Base-by-base conservation (phyloP, 1,139 yeast species). In the Debaryomyces fabryi region DNA sequence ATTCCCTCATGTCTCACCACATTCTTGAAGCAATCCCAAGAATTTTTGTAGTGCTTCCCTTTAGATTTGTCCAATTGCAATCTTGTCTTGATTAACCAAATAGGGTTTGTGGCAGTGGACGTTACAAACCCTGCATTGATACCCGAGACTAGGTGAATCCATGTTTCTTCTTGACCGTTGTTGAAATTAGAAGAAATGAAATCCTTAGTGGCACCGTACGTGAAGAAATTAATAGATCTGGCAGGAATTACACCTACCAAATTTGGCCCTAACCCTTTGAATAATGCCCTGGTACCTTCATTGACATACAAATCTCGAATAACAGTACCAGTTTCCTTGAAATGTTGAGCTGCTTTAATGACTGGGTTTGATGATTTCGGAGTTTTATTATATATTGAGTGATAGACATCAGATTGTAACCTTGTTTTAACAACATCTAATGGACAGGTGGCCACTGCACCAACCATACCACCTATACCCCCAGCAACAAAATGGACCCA, bases 401-500 rank as follows among this genome's bases (percentile, higher is more conserved):
- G 72, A 59, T 83, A 86, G 15, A 85, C 89, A 63, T 92, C 96
- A 49, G 96, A 87, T 65, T 95, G 99, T 49, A 95, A 74, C 58
- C 99, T 79, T 0, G 99, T 95, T 64, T 95, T 95, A 42, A 95
- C 96, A 47, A 95, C 97, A 68, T 95, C 99, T 53, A 95, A 79
- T 0, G 99, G 99, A 58, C 96, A 87, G 0, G 99, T 95, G 48
- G 85, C 85, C 2, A 92, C 71, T 1, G 99, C 97, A 15, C 99
- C 99, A 16, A 95, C 89, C 96, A 93, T 93, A 9, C 99, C 99
- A 33, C 98, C 99, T 24, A 88, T 60, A 35, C 98, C 99, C 37
- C 99, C 99, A n/a, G 99, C 97, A n/a, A 92, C 88, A 64, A 92
- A 93, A 69, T 92, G 97, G 6, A 92, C 90, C 97, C 97, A 92